Percentiles rank a stretch among this genome's conserved stretches.
These are phyloP conservation scores for Trichosporon coremiiforme DNA, from an alignment of 1,284 basidiomycete species.

Conservation along the genomic window DNA sequence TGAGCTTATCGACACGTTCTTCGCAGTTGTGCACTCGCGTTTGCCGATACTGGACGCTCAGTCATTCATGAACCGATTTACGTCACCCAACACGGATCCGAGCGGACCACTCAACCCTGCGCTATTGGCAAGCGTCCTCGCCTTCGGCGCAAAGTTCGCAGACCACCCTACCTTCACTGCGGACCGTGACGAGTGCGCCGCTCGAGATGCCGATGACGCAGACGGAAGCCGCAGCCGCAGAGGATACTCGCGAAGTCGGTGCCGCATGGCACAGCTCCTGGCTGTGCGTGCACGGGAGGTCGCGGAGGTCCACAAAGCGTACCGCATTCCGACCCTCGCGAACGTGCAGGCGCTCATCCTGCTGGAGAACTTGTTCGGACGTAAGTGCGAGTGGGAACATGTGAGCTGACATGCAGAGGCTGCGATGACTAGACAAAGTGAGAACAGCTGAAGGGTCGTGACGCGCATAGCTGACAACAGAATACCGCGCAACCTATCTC, in stretches of 20 bases:
- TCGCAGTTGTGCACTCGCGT: constrained; percentile 76
- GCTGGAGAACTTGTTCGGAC: constrained; percentile 43
- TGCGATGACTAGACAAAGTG: not conserved
- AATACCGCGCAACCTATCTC: constrained; percentile 37
- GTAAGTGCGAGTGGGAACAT: constrained; percentile 36
- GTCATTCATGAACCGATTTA: constrained; percentile 65
- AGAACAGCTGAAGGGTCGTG: not conserved
- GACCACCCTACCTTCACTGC: constrained; percentile 77
- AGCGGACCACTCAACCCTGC: constrained; percentile 65
- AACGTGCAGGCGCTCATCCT: constrained; percentile 62
- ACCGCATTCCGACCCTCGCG: constrained; percentile 73
- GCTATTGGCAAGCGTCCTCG: constrained; percentile 81
- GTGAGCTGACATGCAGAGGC: constrained; percentile 21
- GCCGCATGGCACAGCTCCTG: constrained; percentile 73
- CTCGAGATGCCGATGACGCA: constrained; percentile 30
- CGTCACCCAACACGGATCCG: constrained; percentile 41
- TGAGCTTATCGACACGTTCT: constrained; percentile 77
- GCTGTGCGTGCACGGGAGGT: constrained; percentile 77
- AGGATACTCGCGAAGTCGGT: constrained; percentile 55
- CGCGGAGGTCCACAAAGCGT: constrained; percentile 79
- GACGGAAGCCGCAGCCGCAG: constrained; percentile 27
- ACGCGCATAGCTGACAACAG: constrained; percentile 22
- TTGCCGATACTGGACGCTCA: constrained; percentile 76
- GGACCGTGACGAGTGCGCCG: constrained; percentile 65
- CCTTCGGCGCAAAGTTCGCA: constrained; percentile 89